These are phyloP conservation scores for Hypoxylon sp. DNA, from an alignment of 2,329 filamentous ascomycete species.

Conservation along the genomic window DNA sequence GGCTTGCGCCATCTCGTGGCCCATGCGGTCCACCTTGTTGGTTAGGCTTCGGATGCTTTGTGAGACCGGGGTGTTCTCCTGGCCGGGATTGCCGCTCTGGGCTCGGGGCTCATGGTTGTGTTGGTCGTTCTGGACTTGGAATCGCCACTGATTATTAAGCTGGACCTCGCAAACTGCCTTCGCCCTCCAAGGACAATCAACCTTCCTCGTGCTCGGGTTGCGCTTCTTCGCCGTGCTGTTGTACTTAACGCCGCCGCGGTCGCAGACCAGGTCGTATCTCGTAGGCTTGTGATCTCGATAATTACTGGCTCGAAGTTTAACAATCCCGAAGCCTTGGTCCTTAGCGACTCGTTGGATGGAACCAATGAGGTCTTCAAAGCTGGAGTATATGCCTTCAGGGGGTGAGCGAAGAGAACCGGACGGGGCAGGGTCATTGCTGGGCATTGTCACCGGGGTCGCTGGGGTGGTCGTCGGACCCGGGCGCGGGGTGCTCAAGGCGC, in stretches of 20 bases:
- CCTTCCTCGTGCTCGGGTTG: slow-evolving; percentile 74
- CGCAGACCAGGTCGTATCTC: slow-evolving; percentile 74
- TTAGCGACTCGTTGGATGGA: slow-evolving; percentile 73
- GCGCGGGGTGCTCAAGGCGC: slow-evolving; percentile 52
- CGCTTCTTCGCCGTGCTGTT: slow-evolving; percentile 76
- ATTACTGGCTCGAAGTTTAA: slow-evolving; percentile 74
- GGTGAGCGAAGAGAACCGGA: slow-evolving; percentile 59
- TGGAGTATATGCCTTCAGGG: slow-evolving; percentile 72
- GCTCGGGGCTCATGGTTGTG: slow-evolving; percentile 74
- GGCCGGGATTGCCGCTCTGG: slow-evolving; percentile 67
- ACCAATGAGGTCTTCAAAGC: slow-evolving; percentile 71
- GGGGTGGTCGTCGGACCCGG: slow-evolving; percentile 48
- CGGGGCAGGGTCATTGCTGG: slow-evolving; percentile 44
- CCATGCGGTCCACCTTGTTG: slow-evolving; percentile 72
- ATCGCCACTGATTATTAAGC: slow-evolving; percentile 75
- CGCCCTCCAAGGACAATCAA: slow-evolving; percentile 74
- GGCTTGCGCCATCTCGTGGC: slow-evolving; percentile 69
- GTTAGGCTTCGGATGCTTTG: slow-evolving; percentile 71
- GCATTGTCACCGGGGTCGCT: slow-evolving; percentile 50
- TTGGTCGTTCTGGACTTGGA: slow-evolving; percentile 71
- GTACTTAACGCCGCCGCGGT: slow-evolving; percentile 75
- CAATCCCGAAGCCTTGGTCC: slow-evolving; percentile 74
- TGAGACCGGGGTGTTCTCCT: slow-evolving; percentile 71
- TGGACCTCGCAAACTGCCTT: slow-evolving; percentile 76
- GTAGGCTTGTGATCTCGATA: slow-evolving; percentile 75